Conservation (phyloP, 2,329 filamentous ascomycete species). For the Neonectria punicea region DNA sequence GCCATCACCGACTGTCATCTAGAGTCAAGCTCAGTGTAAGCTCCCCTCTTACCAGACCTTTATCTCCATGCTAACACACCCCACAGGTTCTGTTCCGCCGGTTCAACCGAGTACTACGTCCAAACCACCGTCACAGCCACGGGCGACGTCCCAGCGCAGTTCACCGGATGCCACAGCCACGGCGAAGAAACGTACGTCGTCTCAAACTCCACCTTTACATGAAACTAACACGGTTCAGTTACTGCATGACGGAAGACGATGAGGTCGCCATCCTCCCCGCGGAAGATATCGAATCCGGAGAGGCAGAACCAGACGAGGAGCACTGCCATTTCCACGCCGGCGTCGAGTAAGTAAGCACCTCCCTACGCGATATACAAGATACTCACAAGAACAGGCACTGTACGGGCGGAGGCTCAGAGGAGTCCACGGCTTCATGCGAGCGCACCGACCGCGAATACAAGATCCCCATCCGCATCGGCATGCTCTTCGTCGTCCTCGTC, state of each 20-base stretch:
- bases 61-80: background rate
- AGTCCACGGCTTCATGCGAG: constrained; percentile 56
- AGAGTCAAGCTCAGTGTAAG: constrained; percentile 52
- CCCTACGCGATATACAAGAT: background rate
- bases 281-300: constrained; percentile 30
- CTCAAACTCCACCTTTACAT: too few relatives aligned
- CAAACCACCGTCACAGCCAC: constrained; percentile 63
- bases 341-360: constrained; percentile 68
- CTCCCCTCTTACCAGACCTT: background rate
- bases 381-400: constrained; percentile 61
- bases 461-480: constrained; percentile 73
- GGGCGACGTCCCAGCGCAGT: constrained; percentile 66
- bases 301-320: constrained; percentile 34
- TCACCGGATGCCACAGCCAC: constrained; percentile 73
- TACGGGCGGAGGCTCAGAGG: constrained; percentile 52
- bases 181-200: constrained; percentile 62
- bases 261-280: constrained; percentile 33
- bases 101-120: constrained; percentile 54
- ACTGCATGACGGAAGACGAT: constrained; percentile 36
- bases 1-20: constrained; percentile 54
- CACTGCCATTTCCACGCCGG: constrained; percentile 81
- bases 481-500: constrained; percentile 77
- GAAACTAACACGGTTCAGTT: constrained; percentile 19
- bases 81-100: constrained; percentile 56
- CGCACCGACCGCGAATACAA: constrained; percentile 68